Conservation (phyloP, 306 rosid genomes). For the Psophocarpus tetragonolobus region DNA sequence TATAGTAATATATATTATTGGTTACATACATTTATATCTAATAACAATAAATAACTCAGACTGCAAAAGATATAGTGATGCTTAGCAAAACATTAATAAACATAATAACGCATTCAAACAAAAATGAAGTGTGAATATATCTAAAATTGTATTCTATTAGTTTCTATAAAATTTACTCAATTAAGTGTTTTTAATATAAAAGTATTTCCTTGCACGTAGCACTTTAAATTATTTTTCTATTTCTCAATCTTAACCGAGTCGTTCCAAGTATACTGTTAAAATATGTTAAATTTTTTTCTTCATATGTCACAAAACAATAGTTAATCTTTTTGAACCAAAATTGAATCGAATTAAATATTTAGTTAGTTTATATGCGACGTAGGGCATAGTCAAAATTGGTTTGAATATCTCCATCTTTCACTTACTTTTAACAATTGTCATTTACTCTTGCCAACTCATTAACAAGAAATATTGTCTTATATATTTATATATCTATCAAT, state of each 20-base stretch:
- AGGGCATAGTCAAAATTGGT: background rate
- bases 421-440: background rate
- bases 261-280: background rate
- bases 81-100: background rate
- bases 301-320: background rate
- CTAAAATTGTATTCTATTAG: too few species aligned
- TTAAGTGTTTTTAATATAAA: background rate
- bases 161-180: background rate
- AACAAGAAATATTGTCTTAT: background rate
- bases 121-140: background rate
- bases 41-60: background rate
- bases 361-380: background rate
- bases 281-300: background rate
- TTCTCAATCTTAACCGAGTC: too few species aligned
- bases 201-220: background rate
- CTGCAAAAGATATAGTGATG: background rate
- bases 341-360: background rate
- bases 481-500: background rate
- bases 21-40: background rate
- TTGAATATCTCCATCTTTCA: background rate
- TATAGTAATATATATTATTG: background rate
- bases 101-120: background rate
- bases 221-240: background rate
- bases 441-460: background rate
- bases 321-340: background rate